These are phyloP conservation scores for Boletus coccyginus DNA, from an alignment of 768 basidiomycete genomes.

Conservation along the genomic window DNA sequence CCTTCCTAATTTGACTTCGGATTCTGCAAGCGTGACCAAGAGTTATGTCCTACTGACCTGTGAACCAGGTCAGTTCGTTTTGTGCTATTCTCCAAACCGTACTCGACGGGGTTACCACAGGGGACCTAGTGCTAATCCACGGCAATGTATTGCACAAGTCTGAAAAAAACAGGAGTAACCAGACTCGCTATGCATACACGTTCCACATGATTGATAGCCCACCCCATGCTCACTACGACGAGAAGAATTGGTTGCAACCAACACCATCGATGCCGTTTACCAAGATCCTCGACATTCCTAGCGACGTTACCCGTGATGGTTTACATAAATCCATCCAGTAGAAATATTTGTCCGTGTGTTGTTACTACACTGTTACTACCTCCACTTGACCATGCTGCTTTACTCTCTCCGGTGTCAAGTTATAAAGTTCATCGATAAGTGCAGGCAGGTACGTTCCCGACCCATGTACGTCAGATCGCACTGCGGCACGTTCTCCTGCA, in stretches of 20 bases:
- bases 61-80: conserved; percentile 53
- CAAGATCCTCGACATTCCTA: conserved; percentile 42
- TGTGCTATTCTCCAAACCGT: not conserved
- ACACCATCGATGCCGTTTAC: conserved; percentile 81
- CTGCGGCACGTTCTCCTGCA: conserved; percentile 59
- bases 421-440: conserved; percentile 59
- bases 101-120: conserved; percentile 34
- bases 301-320: not conserved
- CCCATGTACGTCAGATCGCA: conserved; percentile 50
- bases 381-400: conserved; percentile 29
- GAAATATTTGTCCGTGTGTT: not conserved
- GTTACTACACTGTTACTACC: conserved; percentile 3
- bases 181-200: conserved; percentile 90
- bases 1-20: not conserved
- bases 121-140: conserved; percentile 92
- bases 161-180: conserved; percentile 75
- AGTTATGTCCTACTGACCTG: conserved; percentile 70
- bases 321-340: not conserved
- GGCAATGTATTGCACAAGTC: conserved; percentile 92
- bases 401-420: conserved; percentile 39
- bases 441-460: conserved; percentile 65
- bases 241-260: conserved; percentile 95
- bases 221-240: conserved; percentile 71
- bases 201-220: conserved; percentile 91
- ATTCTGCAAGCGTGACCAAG: conserved; percentile 20